A percentile compares a stretch with the other conserved stretches of the same genome.
Evolutionary conservation across 306 rosid genomes (phyloP).

Genomic region (Albizia julibrissin): DNA sequence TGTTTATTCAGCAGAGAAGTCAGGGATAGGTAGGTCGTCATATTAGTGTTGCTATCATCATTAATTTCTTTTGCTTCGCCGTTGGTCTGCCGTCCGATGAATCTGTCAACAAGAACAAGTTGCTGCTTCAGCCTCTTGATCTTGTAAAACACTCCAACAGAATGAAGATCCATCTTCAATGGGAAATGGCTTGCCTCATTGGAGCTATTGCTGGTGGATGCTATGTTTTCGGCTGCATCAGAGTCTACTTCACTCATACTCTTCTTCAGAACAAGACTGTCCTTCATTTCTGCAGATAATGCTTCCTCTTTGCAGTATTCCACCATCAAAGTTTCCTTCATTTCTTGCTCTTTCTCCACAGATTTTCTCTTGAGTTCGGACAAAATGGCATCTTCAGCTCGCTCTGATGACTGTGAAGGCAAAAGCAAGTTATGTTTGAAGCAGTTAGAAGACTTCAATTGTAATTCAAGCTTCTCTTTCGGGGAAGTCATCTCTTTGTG

Average conservation of each 20-base stretch:
- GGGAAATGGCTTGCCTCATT: constrained; percentile 51
- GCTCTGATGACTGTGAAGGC: constrained; percentile 42
- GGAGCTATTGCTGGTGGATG: neutral
- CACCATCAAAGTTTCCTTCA: constrained; percentile 43
- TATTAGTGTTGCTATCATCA: constrained; percentile 37
- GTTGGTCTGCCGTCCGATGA: constrained; percentile 50
- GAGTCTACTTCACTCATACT: neutral
- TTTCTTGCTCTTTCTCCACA: constrained; percentile 48
- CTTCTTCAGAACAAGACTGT: neutral
- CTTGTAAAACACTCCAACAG: constrained; percentile 15
- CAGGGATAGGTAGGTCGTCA: neutral
- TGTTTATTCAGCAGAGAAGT: neutral
- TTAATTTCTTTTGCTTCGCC: constrained; percentile 29
- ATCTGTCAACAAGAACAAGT: constrained; percentile 61
- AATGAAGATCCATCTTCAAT: constrained; percentile 14
- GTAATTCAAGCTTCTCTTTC: neutral
- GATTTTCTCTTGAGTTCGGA: constrained; percentile 50
- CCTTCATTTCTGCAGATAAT: neutral
- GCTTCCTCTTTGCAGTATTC: constrained; percentile 15
- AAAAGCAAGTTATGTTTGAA: constrained; percentile 39
- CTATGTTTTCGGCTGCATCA: neutral
- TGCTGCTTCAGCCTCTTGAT: constrained; percentile 72
- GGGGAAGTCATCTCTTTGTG: constrained; percentile 44
- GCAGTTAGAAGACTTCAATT: constrained; percentile 30
- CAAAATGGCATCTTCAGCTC: constrained; percentile 44